These are phyloP conservation scores for Ogataea chonburiensis DNA, from an alignment of 805 yeast species.

Conservation along the genomic window DNA sequence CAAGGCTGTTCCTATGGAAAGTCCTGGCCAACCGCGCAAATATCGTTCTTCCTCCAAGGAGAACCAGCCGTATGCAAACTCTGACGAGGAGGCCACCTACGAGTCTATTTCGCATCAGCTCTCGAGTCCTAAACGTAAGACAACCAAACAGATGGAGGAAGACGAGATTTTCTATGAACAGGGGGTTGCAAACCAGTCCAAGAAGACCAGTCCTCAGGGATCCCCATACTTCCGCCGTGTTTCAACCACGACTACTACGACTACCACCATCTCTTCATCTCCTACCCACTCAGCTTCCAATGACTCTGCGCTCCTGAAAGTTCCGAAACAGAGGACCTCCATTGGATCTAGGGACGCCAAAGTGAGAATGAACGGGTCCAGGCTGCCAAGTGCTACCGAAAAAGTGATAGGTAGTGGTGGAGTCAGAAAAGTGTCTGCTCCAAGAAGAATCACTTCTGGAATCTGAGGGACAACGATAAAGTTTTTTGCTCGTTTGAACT, in stretches of 20 bases:
- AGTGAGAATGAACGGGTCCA: conserved; percentile 20
- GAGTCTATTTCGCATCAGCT: conserved; percentile 25
- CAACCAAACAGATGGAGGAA: conserved; percentile 18
- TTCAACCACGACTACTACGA: conserved; percentile 50
- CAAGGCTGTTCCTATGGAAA: conserved; percentile 82
- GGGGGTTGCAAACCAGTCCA: conserved; percentile 16
- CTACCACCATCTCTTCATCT: conserved; percentile 38
- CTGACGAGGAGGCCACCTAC: conserved; percentile 36
- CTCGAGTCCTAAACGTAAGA: conserved; percentile 26
- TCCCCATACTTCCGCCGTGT: conserved; percentile 42
- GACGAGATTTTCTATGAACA: conserved; percentile 34
- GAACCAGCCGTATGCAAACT: conserved; percentile 32
- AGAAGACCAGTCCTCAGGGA: conserved; percentile 30
- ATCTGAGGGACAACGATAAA: no score
- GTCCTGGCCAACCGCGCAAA: conserved; percentile 98
- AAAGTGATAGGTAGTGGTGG: conserved; percentile 36
- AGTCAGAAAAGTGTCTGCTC: conserved; percentile 36
- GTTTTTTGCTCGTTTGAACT: conserved; percentile 10
- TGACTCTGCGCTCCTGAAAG: conserved; percentile 20
- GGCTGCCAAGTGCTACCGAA: conserved; percentile 29
- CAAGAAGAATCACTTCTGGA: conserved; percentile 26
- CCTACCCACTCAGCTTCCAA: conserved; percentile 26
- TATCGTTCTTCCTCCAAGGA: conserved; percentile 38
- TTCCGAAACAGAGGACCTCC: conserved; percentile 31
- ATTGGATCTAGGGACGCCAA: conserved; percentile 22